Evolutionary conservation across 1,284 basidiomycete species (phyloP), one percentile per base, ranked within the genome.

Genomic region (Abortiporus biennis): DNA sequence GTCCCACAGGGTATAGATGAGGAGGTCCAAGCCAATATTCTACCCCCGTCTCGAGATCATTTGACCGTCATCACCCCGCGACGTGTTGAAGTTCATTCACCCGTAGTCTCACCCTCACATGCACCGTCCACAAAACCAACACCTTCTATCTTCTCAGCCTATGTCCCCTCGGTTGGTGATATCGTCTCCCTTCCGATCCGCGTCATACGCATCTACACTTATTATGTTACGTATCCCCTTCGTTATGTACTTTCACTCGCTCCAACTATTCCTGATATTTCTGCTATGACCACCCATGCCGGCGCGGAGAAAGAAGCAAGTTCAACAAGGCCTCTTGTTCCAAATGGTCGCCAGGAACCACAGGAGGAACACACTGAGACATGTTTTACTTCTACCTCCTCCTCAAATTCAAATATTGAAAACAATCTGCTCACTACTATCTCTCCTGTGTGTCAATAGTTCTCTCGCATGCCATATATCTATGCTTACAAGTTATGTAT

Each of bases 381-480:
- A 12, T 20, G 17, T 12, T 12, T 25, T 17, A 49, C 41, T n/a
- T n/a, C n/a, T n/a, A n/a, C n/a, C n/a, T n/a, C n/a, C n/a, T n/a
- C n/a, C n/a, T n/a, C n/a, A n/a, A n/a, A n/a, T 29, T 29, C 27
- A 9, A n/a, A 29, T n/a, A 9, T 29, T n/a, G 27, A 52, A 47
- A 45, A 49, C 29, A 50, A 46, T 21, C 32, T 45, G 44, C 43
- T 40, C 47, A 45, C 51, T 47, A 60, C 59, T 40, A 62, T 66
- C 48, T 59, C 60, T 58, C 67, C 68, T 68, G 70, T 72, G 65
- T 64, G 72, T 72, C 66, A 67, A 64, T 72, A 64, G 69, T 67
- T 61, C 32, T 44, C 62, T 53, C 55, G 55, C 57, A 58, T 36
- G 58, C 51, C 58, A 50, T 55, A 56, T 57, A 51, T 40, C 55